Conservation (phyloP, 345 rosid genomes). For the Durio zibethinus region DNA sequence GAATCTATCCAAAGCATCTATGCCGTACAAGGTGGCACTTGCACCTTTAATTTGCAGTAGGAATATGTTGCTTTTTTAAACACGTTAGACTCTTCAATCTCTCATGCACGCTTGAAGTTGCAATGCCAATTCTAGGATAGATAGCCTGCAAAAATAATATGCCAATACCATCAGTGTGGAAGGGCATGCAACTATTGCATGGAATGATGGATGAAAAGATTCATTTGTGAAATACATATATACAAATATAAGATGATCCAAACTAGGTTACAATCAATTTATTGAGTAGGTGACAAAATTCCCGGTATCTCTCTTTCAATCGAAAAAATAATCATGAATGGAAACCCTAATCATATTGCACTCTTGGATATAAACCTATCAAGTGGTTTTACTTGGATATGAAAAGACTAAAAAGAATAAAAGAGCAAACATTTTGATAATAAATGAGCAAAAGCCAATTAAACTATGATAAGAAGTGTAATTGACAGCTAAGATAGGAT, state of each 20-base stretch:
- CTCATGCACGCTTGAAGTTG: constrained; percentile 8
- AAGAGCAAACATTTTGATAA: neutral
- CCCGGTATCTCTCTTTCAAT: neutral
- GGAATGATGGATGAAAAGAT: neutral
- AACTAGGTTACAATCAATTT: neutral
- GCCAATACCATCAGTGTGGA: neutral
- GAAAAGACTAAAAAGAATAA: neutral
- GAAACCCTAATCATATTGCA: constrained; percentile 3
- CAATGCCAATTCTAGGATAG: constrained; percentile 10
- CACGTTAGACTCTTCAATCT: constrained; percentile 9
- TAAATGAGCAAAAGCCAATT: neutral
- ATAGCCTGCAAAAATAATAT: neutral
- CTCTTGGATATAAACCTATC: neutral
- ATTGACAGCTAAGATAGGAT: neutral
- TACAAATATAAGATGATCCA: neutral
- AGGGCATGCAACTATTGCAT: neutral
- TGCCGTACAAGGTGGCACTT: neutral
- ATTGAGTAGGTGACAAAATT: neutral
- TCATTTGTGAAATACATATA: neutral
- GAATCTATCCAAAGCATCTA: neutral
- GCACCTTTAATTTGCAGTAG: neutral
- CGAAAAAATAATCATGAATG: neutral
- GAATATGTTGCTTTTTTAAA: neutral
- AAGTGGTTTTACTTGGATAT: neutral
- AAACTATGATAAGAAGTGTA: neutral